Percentiles rank a stretch among this genome's conserved stretches.
phyloP scores from a whole-genome alignment of 805 yeast species.

The Starmera quercuum region DNA sequence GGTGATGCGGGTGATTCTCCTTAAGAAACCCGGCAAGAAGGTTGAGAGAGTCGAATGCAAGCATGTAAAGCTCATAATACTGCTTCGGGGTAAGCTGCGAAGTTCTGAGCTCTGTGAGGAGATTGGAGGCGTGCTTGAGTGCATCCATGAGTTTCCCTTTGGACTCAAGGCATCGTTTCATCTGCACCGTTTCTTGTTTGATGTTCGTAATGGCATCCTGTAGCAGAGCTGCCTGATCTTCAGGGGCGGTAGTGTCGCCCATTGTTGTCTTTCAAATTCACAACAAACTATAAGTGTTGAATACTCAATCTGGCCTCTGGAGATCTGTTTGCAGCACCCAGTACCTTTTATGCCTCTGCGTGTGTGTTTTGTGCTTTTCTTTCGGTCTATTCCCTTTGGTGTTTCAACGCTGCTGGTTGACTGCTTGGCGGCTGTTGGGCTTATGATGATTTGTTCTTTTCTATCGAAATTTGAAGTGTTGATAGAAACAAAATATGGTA shows the following conservation, averaged over 20 bases:
- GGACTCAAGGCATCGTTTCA: constrained; percentile 69
- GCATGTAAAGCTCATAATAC: constrained; percentile 85
- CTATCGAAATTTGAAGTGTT: no score
- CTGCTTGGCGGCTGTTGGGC: no score
- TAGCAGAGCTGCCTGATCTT: constrained; percentile 23
- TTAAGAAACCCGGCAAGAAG: constrained; percentile 55
- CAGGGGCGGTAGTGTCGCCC: constrained; percentile 5
- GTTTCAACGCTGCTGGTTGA: no score
- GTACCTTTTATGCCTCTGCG: no score
- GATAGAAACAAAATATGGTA: no score
- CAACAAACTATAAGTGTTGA: no score
- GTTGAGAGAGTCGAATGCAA: constrained; percentile 76
- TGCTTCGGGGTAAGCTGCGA: constrained; percentile 75
- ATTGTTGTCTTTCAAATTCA: no score
- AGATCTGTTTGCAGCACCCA: no score
- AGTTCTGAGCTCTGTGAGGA: constrained; percentile 76
- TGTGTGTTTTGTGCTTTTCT: no score
- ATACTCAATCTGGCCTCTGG: no score
- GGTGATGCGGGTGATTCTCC: constrained; percentile 61
- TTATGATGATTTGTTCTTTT: no score
- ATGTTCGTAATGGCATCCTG: constrained; percentile 44
- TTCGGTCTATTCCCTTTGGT: no score
- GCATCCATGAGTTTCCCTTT: constrained; percentile 78
- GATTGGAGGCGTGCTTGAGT: constrained; percentile 74
- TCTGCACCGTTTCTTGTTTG: constrained; percentile 60